phyloP scores from a whole-genome alignment of 495 filamentous ascomycete species.

The Penicillium crystallinum region DNA sequence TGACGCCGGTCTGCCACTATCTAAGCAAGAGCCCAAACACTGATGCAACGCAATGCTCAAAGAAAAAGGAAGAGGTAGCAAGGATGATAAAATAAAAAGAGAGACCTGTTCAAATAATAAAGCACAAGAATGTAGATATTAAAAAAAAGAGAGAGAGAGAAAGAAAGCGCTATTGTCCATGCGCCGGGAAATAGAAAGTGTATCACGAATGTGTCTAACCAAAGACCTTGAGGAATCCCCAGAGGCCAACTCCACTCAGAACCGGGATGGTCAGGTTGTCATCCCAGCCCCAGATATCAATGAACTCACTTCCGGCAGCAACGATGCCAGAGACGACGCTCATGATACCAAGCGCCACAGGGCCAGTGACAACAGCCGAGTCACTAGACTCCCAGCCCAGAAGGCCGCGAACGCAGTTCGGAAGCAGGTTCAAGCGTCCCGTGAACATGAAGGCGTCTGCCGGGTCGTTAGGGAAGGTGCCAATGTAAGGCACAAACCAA shows the following conservation, averaged over 20 bases:
- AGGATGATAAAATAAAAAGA: background rate
- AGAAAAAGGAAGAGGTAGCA: too few species aligned
- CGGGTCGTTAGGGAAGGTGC: slow-evolving; percentile 59
- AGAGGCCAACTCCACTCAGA: slow-evolving; percentile 82
- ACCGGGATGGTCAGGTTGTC: slow-evolving; percentile 97
- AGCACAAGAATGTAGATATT: slow-evolving; percentile 8
- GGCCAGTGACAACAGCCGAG: slow-evolving; percentile 51
- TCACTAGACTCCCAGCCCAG: slow-evolving; percentile 40
- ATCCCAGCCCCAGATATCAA: slow-evolving; percentile 89
- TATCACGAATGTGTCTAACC: slow-evolving; percentile 35
- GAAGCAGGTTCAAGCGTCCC: slow-evolving; percentile 63
- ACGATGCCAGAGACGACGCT: slow-evolving; percentile 82
- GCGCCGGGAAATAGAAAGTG: background rate
- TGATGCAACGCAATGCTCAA: slow-evolving; percentile 19
- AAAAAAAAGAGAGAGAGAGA: slow-evolving; percentile 1
- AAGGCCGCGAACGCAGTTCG: slow-evolving; percentile 42
- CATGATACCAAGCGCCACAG: slow-evolving; percentile 74
- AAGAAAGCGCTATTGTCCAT: slow-evolving; percentile 4
- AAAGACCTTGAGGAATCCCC: slow-evolving; percentile 91
- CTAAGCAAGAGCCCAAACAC: slow-evolving; percentile 13
- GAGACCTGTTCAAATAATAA: slow-evolving; percentile 2
- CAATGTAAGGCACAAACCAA: slow-evolving; percentile 64
- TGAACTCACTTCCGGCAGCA: slow-evolving; percentile 81
- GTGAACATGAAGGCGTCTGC: slow-evolving; percentile 75
- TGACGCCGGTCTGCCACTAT: background rate